phyloP scores from a whole-genome alignment of 768 basidiomycete species.

The Lyophyllum decastes region DNA sequence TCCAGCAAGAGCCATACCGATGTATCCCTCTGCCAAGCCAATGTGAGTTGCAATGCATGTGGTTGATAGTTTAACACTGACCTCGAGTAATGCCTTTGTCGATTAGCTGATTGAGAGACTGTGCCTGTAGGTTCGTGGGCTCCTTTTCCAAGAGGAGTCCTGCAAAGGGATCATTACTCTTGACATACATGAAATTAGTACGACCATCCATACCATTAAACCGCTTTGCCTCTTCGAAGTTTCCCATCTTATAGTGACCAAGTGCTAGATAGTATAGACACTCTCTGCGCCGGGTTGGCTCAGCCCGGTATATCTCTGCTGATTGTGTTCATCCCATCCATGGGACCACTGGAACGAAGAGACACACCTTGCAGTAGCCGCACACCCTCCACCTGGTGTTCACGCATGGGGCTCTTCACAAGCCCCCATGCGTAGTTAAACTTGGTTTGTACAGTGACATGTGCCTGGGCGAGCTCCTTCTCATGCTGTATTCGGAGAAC shows the following conservation, averaged over 20 bases:
- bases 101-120: conserved; percentile 82
- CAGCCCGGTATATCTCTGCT: conserved; percentile 87
- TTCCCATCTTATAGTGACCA: conserved; percentile 95
- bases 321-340: conserved; percentile 9
- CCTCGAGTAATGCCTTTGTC: conserved; percentile 85
- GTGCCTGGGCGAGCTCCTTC: conserved; percentile 80
- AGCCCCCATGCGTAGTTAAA: conserved; percentile 99
- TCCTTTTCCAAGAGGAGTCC: conserved; percentile 89
- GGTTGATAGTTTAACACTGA: conserved; percentile 29
- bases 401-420: conserved; percentile 84
- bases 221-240: conserved; percentile 87
- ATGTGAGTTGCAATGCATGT: background rate
- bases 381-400: conserved; percentile 92
- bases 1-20: conserved; percentile 95
- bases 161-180: conserved; percentile 28
- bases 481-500: conserved; percentile 86
- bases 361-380: conserved; percentile 79
- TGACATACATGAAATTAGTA: background rate
- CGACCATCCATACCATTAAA: conserved; percentile 81
- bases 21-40: conserved; percentile 81
- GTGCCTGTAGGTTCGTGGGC: conserved; percentile 90
- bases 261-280: conserved; percentile 96
- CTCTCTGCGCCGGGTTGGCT: conserved; percentile 86
- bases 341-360: background rate
- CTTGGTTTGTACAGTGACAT: conserved; percentile 92